Base-by-base conservation (phyloP, 305 asterid species). In the Solanum aculeatissimum region DNA sequence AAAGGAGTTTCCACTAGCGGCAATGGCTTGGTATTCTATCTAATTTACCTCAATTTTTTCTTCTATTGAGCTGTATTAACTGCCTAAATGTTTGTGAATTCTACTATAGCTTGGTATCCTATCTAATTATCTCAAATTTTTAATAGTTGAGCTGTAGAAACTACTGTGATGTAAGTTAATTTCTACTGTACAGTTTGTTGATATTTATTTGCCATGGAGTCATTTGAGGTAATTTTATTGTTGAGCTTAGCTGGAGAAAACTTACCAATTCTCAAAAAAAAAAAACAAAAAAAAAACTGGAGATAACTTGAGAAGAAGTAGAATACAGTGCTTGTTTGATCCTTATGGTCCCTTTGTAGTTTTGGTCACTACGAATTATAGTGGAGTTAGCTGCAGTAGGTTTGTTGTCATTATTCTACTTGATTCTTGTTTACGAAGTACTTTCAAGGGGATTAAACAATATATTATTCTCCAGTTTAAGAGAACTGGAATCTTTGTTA, bases 1-100 rank as follows among this genome's bases (percentile, higher is more conserved):
- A 82, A 85, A 68, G 91, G 90, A 85, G 90, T 92, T 89, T 91
- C 94, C 29, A 87, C 90, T 35, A 90, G 91, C 84, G 85, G 89
- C 84, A 90, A 90, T 87, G 89, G 25, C 80, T 66, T 85, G 91
- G 92, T 90, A 88, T 23, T 23, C 49, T 53, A 19, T 29, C 10
- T 18, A 53, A 11, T 53, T 51, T 5, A 18, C 45, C 32, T 53
- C 10, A 6, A 18, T 0, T 18, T 29, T 43, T 45, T 19, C 18
- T n/a, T 9, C 75, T 77, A 69, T 6, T 16, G 53, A 51, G 19
- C 71, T 63, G n/a, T 63, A 2, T 2, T 27, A 63, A 14, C 11
- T 29, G 42, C 1, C 11, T 63, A 63, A 47, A 27, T 63, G 42
- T 14, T 13, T 6, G n/a, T 63, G 0, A 62, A 25, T 58, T 62